Base-by-base conservation (phyloP, 1,139 yeast genomes). In the Diutina rugosa region DNA sequence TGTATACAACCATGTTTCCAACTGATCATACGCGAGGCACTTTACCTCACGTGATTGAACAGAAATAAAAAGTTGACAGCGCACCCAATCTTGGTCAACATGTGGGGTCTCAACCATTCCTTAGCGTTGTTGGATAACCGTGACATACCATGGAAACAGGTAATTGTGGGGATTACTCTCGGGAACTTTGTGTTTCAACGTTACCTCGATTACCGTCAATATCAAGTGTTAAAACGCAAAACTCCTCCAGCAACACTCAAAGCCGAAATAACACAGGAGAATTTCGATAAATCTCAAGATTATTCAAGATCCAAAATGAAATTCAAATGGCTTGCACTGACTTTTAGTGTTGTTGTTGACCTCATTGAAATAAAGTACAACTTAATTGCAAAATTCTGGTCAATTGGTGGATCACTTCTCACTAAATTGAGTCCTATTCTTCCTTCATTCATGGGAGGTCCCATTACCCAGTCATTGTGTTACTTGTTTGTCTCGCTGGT, bases 251-350 rank as follows among this genome's bases (percentile, higher is more conserved):
- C 73, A 6, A 79, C 85, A 9, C 73, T 91, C 59, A 78, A 80
- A 61, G 81, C 79, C 44, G 87, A 83, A 64, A 80, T 87, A 58
- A 81, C 85, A 56, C 77, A 81, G 54, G 87, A 87, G 59, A 88
- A 93, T 3, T 89, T 88, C 63, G 77, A 77, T 56, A 87, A 90
- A 67, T 82, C 96, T 3, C 91, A 88, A 66, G 81, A 78, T 45
- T 93, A 93, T 67, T 82, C 95, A 4, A 73, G 87, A 51, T 88
- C 96, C n/a, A 91, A 90, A 68, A 79, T 90, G 56, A 74, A 77
- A 63, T 90, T 90, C 67, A 79, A 86, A 1, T 74, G 88, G 57
- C 69, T 87, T 57, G 69, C 81, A 30, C 79, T 82, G 51, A 62
- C 80, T 16, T 78, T 78, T 64, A 72, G 78, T 7, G 72, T 86